Base-by-base conservation (phyloP, 352 stramenopile genomes). In the Phytophthora macrochlamydospora region DNA sequence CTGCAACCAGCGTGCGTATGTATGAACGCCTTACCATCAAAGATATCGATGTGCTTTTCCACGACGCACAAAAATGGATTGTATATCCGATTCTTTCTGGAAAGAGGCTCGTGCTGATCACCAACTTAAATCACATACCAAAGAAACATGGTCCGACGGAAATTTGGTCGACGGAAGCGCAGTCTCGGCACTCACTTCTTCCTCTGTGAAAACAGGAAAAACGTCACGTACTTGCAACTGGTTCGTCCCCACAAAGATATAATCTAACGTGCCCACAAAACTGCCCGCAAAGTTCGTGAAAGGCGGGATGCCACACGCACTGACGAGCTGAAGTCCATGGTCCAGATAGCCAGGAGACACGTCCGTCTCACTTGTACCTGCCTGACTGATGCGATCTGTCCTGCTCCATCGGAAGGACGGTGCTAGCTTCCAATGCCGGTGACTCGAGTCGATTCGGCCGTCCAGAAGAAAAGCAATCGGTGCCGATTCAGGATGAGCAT, bases 101-200 rank as follows among this genome's bases (percentile, higher is more conserved):
- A 40, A 6, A 6, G 35, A 40, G 9, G 35, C 35, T 11, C 35
- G 35, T 24, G 35, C 35, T 40, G 35, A 11, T 59, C 61, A 68
- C 83, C 80, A 93, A 0, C 37, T 57, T 31, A 94, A 65, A 59
- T 94, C 87, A 28, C 73, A 87, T 7, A 92, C 67, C n/a, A 94
- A 68, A 33, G 87, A 92, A 32, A 94, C 66, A 33, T 93, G 87
- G 57, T 94, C 87, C 2, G 87, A 94, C 9, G 87, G 85, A 53
- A 94, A 91, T 9, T 68, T 75, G n/a, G 76, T 86, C 32, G 85
- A 91, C 3, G 87, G 87, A 28, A 94, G 42, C 8, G 87, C 85
- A 18, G 81, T 69, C 55, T 94, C 85, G 35, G 72, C 51, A n/a
- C 60, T 81, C 12, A 87, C 83, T 72, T 91, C 69, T 29, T 86